phyloP scores from a whole-genome alignment of 2,329 filamentous ascomycete species.

The Epichloe gansuensis region DNA sequence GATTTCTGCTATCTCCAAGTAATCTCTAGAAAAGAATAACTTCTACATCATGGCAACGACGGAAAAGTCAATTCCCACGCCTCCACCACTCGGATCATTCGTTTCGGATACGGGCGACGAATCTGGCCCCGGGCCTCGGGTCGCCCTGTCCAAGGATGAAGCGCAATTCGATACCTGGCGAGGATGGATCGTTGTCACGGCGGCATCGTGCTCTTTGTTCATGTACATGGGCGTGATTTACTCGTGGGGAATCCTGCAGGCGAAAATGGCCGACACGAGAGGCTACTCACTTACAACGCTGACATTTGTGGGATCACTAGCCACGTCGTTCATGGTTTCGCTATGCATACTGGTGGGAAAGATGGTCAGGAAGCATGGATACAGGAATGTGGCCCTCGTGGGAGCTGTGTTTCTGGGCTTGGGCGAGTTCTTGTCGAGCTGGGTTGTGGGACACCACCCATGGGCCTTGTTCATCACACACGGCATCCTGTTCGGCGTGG shows the following conservation, averaged over 20 bases:
- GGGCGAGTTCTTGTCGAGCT: slow-evolving; percentile 17
- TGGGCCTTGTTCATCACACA: slow-evolving; percentile 15
- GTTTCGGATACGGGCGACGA: neutral
- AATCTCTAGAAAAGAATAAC: too few species aligned
- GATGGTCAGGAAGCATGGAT: slow-evolving; percentile 12
- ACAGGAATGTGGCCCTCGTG: slow-evolving; percentile 11
- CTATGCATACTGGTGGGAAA: slow-evolving; percentile 14
- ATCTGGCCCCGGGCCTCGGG: neutral
- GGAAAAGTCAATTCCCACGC: neutral
- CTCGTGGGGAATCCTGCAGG: slow-evolving; percentile 17
- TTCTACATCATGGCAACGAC: neutral
- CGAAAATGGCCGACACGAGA: slow-evolving; percentile 12
- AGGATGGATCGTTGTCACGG: slow-evolving; percentile 16
- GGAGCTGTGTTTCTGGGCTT: slow-evolving; percentile 15
- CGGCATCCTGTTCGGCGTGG: slow-evolving; percentile 16
- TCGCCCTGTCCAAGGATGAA: slow-evolving; percentile 16
- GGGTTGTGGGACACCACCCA: slow-evolving; percentile 11
- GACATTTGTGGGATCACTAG: slow-evolving; percentile 17
- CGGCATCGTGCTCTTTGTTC: slow-evolving; percentile 14
- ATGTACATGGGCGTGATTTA: slow-evolving; percentile 19
- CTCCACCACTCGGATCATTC: neutral
- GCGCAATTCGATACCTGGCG: slow-evolving; percentile 8
- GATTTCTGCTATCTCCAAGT: too few species aligned
- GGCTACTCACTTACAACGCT: slow-evolving; percentile 13
- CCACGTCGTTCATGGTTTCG: slow-evolving; percentile 17